Percentiles rank a stretch among this genome's conserved stretches.
phyloP scores from a whole-genome alignment of 2,329 filamentous ascomycete species.

The Aspergillus hiratsukae region DNA sequence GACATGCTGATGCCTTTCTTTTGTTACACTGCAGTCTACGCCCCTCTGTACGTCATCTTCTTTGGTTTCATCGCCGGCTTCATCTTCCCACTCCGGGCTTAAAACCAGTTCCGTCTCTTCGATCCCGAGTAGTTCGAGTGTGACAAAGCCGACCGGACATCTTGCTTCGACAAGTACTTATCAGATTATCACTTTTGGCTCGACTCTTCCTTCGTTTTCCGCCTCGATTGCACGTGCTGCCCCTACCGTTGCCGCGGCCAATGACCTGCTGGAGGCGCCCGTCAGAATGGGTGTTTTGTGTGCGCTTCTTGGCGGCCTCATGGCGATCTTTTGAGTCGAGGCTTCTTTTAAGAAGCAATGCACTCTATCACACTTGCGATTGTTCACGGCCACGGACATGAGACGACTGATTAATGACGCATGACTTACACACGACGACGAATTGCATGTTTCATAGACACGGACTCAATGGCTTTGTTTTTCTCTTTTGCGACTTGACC shows the following conservation, averaged over 20 bases:
- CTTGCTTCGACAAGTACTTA: constrained; percentile 8
- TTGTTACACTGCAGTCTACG: constrained; percentile 39
- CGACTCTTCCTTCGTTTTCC: constrained; percentile 2
- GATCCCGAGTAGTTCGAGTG: constrained; percentile 6
- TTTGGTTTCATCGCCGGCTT: constrained; percentile 42
- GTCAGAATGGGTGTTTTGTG: constrained; percentile 17
- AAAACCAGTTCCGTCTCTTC: constrained; percentile 21
- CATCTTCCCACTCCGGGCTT: constrained; percentile 45
- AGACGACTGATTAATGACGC: not conserved
- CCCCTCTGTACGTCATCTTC: constrained; percentile 53
- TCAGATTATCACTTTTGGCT: not conserved
- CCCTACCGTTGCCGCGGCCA: constrained; percentile 16
- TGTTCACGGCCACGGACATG: not conserved
- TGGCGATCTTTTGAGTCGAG: constrained; percentile 17
- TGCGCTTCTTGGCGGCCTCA: constrained; percentile 17
- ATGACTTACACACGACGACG: not conserved
- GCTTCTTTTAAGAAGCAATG: not conserved
- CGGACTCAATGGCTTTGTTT: not conserved
- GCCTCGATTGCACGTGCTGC: constrained; percentile 11
- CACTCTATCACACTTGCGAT: constrained; percentile 9
- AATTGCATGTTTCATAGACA: not conserved
- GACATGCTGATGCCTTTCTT: constrained; percentile 23
- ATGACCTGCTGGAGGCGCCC: constrained; percentile 8
- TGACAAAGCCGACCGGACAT: not conserved
- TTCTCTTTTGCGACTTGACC: not conserved